These are phyloP conservation scores for Backusella morwellensis DNA, from an alignment of 192 early-diverging fungal genomes.

Conservation along the genomic window DNA sequence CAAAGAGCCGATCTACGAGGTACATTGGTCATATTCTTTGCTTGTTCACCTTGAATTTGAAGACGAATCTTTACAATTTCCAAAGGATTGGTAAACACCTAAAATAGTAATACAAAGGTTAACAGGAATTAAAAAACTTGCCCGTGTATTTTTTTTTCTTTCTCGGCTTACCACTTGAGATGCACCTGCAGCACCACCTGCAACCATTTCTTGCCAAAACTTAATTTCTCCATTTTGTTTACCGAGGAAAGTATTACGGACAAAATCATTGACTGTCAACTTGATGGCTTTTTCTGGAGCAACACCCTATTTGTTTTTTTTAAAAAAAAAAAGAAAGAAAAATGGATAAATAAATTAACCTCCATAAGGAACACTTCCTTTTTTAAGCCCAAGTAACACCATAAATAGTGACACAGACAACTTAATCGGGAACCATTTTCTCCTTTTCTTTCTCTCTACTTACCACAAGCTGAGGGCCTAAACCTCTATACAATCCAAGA, in stretches of 20 bases:
- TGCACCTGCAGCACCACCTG: constrained; percentile 84
- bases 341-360: background rate
- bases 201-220: constrained; percentile 77
- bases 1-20: constrained; percentile 75
- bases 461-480: constrained; percentile 88
- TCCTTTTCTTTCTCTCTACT: constrained; percentile 1
- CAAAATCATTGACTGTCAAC: constrained; percentile 93
- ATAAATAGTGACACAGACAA: background rate
- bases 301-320: constrained; percentile 57
- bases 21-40: constrained; percentile 42
- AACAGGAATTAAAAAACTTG: background rate
- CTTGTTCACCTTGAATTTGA: constrained; percentile 82
- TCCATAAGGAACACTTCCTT: background rate
- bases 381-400: background rate
- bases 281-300: constrained; percentile 99
- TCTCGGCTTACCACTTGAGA: constrained; percentile 65
- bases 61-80: constrained; percentile 99
- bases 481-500: constrained; percentile 86
- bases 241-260: constrained; percentile 60
- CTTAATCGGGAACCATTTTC: background rate
- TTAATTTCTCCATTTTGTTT: constrained; percentile 73
- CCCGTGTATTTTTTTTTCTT: background rate
- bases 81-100: constrained; percentile 88
- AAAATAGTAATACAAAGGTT: background rate
- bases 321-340: background rate